phyloP scores from a whole-genome alignment of 805 yeast species.

The Wickerhamiella brachini region DNA sequence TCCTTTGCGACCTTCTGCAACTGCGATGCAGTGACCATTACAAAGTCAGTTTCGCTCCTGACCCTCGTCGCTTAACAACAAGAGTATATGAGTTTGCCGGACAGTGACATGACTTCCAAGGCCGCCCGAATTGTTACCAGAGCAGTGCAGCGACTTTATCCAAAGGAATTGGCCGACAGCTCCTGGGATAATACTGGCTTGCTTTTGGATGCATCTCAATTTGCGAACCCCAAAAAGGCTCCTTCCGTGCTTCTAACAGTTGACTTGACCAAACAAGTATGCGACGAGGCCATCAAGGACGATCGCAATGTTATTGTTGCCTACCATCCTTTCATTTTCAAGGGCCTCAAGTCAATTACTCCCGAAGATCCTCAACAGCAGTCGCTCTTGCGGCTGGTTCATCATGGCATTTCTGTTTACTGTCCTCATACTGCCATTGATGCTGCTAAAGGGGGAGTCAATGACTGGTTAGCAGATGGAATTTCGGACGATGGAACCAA shows the following conservation, averaged over 20 bases:
- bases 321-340: slow-evolving; percentile 88
- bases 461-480: slow-evolving; percentile 75
- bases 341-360: slow-evolving; percentile 65
- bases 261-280: slow-evolving; percentile 73
- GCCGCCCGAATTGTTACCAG: slow-evolving; percentile 9
- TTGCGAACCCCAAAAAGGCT: slow-evolving; percentile 10
- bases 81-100: background rate
- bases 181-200: slow-evolving; percentile 96
- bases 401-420: slow-evolving; percentile 74
- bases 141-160: slow-evolving; percentile 60
- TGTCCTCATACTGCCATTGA: slow-evolving; percentile 95
- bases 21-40: slow-evolving; percentile 4
- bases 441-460: slow-evolving; percentile 85
- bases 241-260: slow-evolving; percentile 49
- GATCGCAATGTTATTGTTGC: slow-evolving; percentile 55
- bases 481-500: slow-evolving; percentile 25
- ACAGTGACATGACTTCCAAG: slow-evolving; percentile 1
- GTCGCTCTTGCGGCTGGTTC: slow-evolving; percentile 58
- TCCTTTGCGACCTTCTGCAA: slow-evolving; percentile 29
- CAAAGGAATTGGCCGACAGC: slow-evolving; percentile 64
- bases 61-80: background rate
- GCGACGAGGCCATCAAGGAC: slow-evolving; percentile 60
- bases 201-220: slow-evolving; percentile 51
- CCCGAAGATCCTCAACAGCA: slow-evolving; percentile 67
- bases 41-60: background rate